A percentile compares a stretch with the other conserved stretches of the same genome.
phyloP scores from a whole-genome alignment of 2,329 filamentous ascomycete genomes.

The Thielaviopsis euricoi region DNA sequence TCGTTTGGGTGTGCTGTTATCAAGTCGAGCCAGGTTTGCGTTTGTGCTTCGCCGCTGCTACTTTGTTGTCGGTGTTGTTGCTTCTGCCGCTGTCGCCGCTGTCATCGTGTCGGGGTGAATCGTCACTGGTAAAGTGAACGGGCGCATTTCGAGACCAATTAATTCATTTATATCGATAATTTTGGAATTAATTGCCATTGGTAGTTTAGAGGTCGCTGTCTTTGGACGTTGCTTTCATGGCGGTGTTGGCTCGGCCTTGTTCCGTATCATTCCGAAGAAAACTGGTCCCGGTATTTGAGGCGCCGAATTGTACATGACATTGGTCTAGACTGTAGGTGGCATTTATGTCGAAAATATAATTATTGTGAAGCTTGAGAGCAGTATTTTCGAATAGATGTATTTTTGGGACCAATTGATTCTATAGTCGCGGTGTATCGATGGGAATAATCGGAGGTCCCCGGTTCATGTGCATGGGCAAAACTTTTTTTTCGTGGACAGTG shows the following conservation, averaged over 20 bases:
- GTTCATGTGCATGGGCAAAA: neutral
- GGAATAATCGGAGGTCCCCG: neutral
- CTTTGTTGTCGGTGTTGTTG: no score
- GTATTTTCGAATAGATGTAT: neutral
- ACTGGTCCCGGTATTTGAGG: neutral
- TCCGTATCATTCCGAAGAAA: neutral
- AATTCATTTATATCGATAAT: neutral
- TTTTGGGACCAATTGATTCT: neutral
- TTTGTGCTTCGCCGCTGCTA: no score
- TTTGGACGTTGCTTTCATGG: neutral
- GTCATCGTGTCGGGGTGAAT: neutral
- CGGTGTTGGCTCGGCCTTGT: neutral
- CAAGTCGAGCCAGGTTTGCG: no score
- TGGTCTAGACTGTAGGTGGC: neutral
- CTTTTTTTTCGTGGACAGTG: neutral
- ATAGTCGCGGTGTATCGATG: neutral
- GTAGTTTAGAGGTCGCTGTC: no score
- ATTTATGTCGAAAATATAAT: neutral
- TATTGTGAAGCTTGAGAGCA: neutral
- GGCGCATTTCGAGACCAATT: neutral
- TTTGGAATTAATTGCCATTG: no score
- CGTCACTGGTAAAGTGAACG: neutral
- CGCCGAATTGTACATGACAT: neutral
- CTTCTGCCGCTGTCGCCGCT: neutral
- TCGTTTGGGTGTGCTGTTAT: neutral